phyloP scores from a whole-genome alignment of 148 eudicot species.

The Spergularia marina region DNA sequence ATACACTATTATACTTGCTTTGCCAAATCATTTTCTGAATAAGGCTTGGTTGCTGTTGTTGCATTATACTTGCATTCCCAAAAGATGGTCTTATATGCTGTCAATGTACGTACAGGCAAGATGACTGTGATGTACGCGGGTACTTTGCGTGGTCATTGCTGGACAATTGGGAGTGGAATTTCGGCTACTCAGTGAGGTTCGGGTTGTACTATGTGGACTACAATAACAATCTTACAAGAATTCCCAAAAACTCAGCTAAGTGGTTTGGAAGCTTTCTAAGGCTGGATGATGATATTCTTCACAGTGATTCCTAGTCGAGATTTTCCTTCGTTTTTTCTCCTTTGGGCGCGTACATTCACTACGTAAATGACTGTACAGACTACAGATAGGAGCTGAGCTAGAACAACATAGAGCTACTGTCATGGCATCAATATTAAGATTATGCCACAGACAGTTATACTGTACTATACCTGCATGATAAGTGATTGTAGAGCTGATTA shows the following conservation, averaged over 20 bases:
- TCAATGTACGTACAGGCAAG: slow-evolving; percentile 54
- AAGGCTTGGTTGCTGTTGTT: no score
- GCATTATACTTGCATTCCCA: not conserved
- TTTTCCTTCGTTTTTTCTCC: not conserved
- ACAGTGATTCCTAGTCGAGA: slow-evolving; percentile 11
- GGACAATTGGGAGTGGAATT: slow-evolving; percentile 98
- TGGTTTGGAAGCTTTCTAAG: slow-evolving; percentile 71
- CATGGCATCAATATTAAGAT: slow-evolving; percentile 8
- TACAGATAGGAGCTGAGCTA: not conserved
- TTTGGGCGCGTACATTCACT: not conserved
- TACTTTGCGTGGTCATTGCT: slow-evolving; percentile 96
- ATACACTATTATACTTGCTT: no score
- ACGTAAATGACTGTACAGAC: slow-evolving; percentile 15
- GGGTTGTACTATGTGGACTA: slow-evolving; percentile 91
- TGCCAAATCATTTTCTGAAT: no score
- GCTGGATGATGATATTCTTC: slow-evolving; percentile 23
- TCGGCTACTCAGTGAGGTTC: slow-evolving; percentile 71
- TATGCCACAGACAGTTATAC: not conserved
- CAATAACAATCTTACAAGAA: slow-evolving; percentile 82
- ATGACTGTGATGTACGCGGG: slow-evolving; percentile 74
- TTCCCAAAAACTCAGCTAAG: slow-evolving; percentile 74
- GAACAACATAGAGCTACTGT: not conserved
- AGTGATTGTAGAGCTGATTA: not conserved
- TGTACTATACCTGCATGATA: not conserved
- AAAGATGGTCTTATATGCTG: slow-evolving; percentile 2